A percentile compares a stretch with the other conserved stretches of the same genome.
Evolutionary conservation across 2,329 filamentous ascomycete species (phyloP).

Genomic region (Neopestalotiopsis rosae): DNA sequence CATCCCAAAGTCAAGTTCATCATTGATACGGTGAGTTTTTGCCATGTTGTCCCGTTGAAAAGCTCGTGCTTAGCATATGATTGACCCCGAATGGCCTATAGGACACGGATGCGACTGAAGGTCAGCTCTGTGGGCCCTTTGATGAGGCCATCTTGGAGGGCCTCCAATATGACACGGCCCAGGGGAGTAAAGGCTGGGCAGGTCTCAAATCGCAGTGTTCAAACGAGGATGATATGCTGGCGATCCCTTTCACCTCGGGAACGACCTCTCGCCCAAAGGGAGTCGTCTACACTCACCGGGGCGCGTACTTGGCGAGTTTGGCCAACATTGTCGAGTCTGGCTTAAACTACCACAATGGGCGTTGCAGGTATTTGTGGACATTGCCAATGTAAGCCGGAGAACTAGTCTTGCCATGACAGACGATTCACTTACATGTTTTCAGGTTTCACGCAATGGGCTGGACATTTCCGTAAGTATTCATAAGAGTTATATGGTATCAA

Average conservation of each 20-base stretch:
- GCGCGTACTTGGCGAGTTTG: constrained; percentile 82
- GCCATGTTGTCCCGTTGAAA: no score
- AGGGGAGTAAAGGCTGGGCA: constrained; percentile 75
- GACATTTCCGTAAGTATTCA: constrained; percentile 70
- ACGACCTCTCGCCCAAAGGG: constrained; percentile 93
- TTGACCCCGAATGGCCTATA: constrained; percentile 36
- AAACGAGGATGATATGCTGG: constrained; percentile 82
- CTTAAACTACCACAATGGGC: constrained; percentile 71
- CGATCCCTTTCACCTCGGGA: constrained; percentile 91
- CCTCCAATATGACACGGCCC: constrained; percentile 70
- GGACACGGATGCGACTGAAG: constrained; percentile 80
- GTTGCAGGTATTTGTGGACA: constrained; percentile 89
- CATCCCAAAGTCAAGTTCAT: constrained; percentile 73
- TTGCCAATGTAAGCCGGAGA: constrained; percentile 76
- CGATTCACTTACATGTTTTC: constrained; percentile 10
- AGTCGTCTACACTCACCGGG: constrained; percentile 88
- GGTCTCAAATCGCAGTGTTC: constrained; percentile 72
- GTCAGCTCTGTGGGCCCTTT: constrained; percentile 78
- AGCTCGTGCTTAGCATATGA: neutral
- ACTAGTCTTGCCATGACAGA: neutral
- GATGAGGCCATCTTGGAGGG: constrained; percentile 85
- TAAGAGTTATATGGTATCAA: neutral
- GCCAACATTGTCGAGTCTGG: constrained; percentile 90
- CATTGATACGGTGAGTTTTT: constrained; percentile 64
- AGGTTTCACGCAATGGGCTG: constrained; percentile 75